phyloP scores from a whole-genome alignment of 2,329 filamentous ascomycete species.

The Geoglossum cookeanum region DNA sequence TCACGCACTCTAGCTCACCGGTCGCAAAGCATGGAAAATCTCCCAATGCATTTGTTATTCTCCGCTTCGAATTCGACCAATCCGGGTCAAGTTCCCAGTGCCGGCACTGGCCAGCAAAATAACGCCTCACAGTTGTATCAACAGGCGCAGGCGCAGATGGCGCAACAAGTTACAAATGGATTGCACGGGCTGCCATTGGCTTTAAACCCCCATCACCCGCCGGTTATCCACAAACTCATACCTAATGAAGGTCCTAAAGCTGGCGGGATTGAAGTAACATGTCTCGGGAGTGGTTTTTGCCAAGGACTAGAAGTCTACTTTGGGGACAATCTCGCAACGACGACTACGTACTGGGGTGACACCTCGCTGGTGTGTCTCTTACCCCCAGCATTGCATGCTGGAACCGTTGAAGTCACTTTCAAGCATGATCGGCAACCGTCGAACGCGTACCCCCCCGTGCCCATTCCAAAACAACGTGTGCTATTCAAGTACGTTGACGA shows the following conservation, averaged over 20 bases:
- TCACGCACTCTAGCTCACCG: conserved; percentile 37
- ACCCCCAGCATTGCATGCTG: conserved; percentile 47
- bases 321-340: conserved; percentile 47
- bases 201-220: conserved; percentile 31
- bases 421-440: conserved; percentile 32
- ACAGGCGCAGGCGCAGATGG: conserved; percentile 23
- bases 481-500: conserved; percentile 56
- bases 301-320: conserved; percentile 72
- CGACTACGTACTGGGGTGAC: conserved; percentile 64
- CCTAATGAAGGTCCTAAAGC: conserved; percentile 64
- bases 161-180: conserved; percentile 28
- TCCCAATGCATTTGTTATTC: conserved; percentile 44
- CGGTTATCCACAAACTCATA: conserved; percentile 64
- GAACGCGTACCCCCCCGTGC: conserved; percentile 19
- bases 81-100: conserved; percentile 60
- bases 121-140: conserved; percentile 26
- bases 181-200: conserved; percentile 32
- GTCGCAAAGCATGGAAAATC: conserved; percentile 44
- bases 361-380: conserved; percentile 63
- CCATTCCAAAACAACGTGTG: conserved; percentile 28
- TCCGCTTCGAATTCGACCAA: conserved; percentile 55
- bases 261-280: conserved; percentile 73
- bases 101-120: conserved; percentile 33
- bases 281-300: conserved; percentile 64
- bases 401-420: conserved; percentile 52